Conservation (phyloP, 176 grass and related monocot species). For the Oryza glaberrima region DNA sequence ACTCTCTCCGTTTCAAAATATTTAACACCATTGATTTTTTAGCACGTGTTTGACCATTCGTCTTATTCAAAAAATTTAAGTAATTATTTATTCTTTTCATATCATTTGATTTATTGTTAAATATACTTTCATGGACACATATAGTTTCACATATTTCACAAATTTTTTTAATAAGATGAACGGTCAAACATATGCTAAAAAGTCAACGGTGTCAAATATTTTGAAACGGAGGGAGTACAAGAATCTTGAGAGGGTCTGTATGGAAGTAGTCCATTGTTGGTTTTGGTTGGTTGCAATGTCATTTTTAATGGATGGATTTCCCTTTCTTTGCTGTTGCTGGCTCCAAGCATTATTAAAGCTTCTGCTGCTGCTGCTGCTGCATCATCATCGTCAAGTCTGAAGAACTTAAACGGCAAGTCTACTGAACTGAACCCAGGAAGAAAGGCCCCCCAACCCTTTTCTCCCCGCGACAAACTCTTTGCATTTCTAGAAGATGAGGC, state of each 20-base stretch:
- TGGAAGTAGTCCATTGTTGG: slow-evolving; percentile 12
- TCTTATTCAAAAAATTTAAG: too few relatives aligned
- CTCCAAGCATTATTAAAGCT: slow-evolving; percentile 13
- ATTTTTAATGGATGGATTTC: neutral
- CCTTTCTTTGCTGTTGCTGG: slow-evolving; percentile 12
- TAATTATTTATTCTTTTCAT: too few relatives aligned
- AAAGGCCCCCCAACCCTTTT: neutral
- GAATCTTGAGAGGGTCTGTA: neutral
- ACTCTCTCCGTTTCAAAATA: too few relatives aligned
- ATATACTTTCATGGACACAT: too few relatives aligned
- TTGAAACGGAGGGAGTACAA: neutral
- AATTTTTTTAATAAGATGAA: too few relatives aligned
- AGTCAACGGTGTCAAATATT: too few relatives aligned
- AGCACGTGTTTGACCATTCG: too few relatives aligned
- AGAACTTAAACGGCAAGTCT: slow-evolving; percentile 9
- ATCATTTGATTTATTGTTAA: too few relatives aligned
- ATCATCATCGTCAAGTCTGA: slow-evolving; percentile 9
- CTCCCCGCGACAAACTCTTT: neutral
- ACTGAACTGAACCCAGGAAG: neutral
- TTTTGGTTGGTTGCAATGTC: slow-evolving; percentile 23
- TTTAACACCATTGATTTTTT: too few relatives aligned
- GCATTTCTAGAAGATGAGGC: neutral
- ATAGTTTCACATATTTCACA: too few relatives aligned
- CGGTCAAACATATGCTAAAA: too few relatives aligned
- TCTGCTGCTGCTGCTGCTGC: neutral